Conservation (phyloP, 805 yeast species). For the Candida fluviatilis region DNA sequence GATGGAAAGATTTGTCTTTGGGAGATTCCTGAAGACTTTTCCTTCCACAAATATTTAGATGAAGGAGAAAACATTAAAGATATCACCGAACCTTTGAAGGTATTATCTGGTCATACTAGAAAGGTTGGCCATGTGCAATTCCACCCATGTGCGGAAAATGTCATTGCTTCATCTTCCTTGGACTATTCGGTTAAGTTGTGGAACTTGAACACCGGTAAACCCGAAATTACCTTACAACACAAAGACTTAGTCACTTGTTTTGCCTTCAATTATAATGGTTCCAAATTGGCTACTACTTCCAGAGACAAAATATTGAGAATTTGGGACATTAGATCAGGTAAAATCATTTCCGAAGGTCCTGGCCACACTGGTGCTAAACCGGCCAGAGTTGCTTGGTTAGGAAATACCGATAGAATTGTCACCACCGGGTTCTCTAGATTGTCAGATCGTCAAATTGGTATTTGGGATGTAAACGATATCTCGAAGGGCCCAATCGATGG, state of each 20-base stretch:
- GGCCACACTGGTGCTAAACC: constrained; percentile 94
- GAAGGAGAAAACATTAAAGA: constrained; percentile 58
- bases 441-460: constrained; percentile 91
- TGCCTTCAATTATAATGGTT: constrained; percentile 86
- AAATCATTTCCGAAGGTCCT: constrained; percentile 73
- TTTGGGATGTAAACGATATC: constrained; percentile 82
- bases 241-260: constrained; percentile 91
- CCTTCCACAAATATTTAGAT: constrained; percentile 58
- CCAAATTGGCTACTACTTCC: constrained; percentile 79
- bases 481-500: constrained; percentile 86
- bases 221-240: constrained; percentile 71
- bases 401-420: constrained; percentile 75
- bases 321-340: constrained; percentile 83
- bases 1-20: constrained; percentile 79
- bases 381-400: constrained; percentile 86
- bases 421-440: constrained; percentile 93
- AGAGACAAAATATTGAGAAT: constrained; percentile 88
- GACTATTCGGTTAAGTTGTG: constrained; percentile 91
- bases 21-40: constrained; percentile 81
- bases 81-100: constrained; percentile 59
- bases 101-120: constrained; percentile 80
- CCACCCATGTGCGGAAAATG: constrained; percentile 85
- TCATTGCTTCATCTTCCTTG: constrained; percentile 84
- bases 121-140: constrained; percentile 90
- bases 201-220: constrained; percentile 77